Percentiles rank a stretch among this genome's conserved stretches.
Conservation (phyloP, 2,329 filamentous ascomycete species). For the Fusarium heterosporum region DNA sequence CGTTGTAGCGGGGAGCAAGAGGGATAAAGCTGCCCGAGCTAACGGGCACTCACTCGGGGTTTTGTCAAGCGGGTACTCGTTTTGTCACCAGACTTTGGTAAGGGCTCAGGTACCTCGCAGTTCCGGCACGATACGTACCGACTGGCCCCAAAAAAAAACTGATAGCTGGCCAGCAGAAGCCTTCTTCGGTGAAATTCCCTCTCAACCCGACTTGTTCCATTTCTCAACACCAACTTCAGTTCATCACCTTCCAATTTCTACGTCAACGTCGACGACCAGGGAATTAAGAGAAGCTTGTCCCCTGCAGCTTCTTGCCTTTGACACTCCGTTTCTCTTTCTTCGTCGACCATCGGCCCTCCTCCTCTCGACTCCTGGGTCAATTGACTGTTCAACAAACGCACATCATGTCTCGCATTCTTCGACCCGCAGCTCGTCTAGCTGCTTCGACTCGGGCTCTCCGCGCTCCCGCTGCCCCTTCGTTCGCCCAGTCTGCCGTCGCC, state of each 20-base stretch:
- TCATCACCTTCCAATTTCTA: conserved; percentile 43
- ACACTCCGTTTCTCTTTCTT: conserved; percentile 23
- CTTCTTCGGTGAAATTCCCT: conserved; percentile 50
- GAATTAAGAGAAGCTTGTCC: conserved; percentile 43
- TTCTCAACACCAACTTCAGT: conserved; percentile 46
- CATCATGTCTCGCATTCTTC: conserved; percentile 64
- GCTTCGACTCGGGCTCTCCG: conserved; percentile 56
- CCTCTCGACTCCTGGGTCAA: conserved; percentile 40
- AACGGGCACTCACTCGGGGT: conserved; percentile 45
- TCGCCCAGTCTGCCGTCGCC: conserved; percentile 54
- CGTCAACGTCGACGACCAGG: conserved; percentile 45
- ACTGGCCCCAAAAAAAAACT: conserved; percentile 50
- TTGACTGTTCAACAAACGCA: conserved; percentile 39
- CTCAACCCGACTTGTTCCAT: conserved; percentile 47
- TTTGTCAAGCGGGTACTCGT: conserved; percentile 42
- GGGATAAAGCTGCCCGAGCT: conserved; percentile 49
- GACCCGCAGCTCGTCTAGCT: conserved; percentile 63
- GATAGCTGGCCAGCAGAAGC: conserved; percentile 43
- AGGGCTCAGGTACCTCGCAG: conserved; percentile 43
- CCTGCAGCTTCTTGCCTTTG: conserved; percentile 40
- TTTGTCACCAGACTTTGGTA: conserved; percentile 18
- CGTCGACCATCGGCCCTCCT: conserved; percentile 25
- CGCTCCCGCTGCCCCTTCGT: conserved; percentile 51
- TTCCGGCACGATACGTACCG: conserved; percentile 48
- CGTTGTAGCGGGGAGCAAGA: conserved; percentile 39